These are phyloP conservation scores for Cutaneotrichosporon curvatum DNA, from an alignment of 1,284 basidiomycete genomes.

Conservation along the genomic window DNA sequence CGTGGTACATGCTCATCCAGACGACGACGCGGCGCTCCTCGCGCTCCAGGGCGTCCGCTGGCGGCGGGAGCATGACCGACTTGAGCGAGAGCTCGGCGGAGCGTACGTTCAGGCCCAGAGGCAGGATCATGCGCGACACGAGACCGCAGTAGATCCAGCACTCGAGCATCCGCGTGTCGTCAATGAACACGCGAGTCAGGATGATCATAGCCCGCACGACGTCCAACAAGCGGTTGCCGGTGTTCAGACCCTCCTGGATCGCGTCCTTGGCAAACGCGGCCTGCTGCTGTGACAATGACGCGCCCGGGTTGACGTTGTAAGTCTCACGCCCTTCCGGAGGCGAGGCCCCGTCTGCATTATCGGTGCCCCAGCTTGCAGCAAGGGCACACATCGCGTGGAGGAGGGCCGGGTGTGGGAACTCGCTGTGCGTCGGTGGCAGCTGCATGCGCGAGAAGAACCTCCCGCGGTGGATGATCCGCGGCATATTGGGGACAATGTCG, in stretches of 20 bases:
- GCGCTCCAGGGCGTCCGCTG: conserved; percentile 41
- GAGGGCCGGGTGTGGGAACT: conserved; percentile 47
- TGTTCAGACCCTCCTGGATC: conserved; percentile 37
- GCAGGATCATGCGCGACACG: conserved; percentile 40
- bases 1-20: conserved; percentile 44
- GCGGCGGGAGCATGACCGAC: conserved; percentile 39
- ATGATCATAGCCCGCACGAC: conserved; percentile 43
- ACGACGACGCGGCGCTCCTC: conserved; percentile 41
- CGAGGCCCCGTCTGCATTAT: not conserved
- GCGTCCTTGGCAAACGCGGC: conserved; percentile 38
- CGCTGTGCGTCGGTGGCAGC: conserved; percentile 46
- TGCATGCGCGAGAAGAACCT: conserved; percentile 46
- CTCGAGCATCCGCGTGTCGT: conserved; percentile 45
- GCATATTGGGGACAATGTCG: conserved; percentile 37
- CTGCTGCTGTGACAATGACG: conserved; percentile 20
- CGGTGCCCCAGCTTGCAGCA: conserved; percentile 34
- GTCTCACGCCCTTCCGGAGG: not conserved
- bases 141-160: conserved; percentile 43
- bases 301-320: not conserved
- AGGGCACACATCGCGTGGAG: conserved; percentile 48
- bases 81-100: conserved; percentile 40
- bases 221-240: conserved; percentile 41
- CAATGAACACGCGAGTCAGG: conserved; percentile 40
- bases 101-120: conserved; percentile 41
- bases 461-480: conserved; percentile 40